A percentile compares a stretch with the other conserved stretches of the same genome.
Evolutionary conservation across 148 eudicot species (phyloP).

Genomic region (Pharnaceum exiguum): DNA sequence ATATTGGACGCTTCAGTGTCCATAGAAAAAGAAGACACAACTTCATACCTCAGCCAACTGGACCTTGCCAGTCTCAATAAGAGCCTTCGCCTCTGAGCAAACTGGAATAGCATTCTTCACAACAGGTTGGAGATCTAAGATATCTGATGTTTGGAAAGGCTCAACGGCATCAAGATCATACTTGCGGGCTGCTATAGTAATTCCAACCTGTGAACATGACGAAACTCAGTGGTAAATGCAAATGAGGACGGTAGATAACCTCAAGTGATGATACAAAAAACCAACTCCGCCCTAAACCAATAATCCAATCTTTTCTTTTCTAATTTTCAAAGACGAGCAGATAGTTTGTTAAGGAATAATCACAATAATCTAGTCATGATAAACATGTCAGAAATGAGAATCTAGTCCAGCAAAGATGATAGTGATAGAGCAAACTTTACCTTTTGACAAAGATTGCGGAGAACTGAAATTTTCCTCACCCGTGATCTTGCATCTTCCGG

Average conservation of each 20-base stretch:
- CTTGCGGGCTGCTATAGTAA: slow-evolving; percentile 72
- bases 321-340: too few species aligned
- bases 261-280: not conserved
- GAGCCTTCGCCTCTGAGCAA: slow-evolving; percentile 91
- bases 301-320: too few species aligned
- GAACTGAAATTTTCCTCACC: slow-evolving; percentile 84
- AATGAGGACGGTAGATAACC: not conserved
- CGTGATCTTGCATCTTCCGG: slow-evolving; percentile 66
- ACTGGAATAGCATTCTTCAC: slow-evolving; percentile 91
- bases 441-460: slow-evolving; percentile 91
- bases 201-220: slow-evolving; percentile 57
- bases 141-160: slow-evolving; percentile 79
- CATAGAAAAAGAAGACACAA: not conserved
- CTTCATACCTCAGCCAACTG: slow-evolving; percentile 83
- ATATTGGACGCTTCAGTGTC: not conserved
- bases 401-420: not conserved
- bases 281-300: too few species aligned
- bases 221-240: not conserved
- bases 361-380: not conserved
- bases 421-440: slow-evolving; percentile 26
- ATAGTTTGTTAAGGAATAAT: too few species aligned
- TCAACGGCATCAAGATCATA: slow-evolving; percentile 64
- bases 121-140: slow-evolving; percentile 79
- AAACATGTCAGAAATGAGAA: not conserved
- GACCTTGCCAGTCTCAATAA: slow-evolving; percentile 87